A percentile compares a stretch with the other conserved stretches of the same genome.
Conservation (phyloP, 2,329 filamentous ascomycete species). For the Colletotrichum tofieldiae region DNA sequence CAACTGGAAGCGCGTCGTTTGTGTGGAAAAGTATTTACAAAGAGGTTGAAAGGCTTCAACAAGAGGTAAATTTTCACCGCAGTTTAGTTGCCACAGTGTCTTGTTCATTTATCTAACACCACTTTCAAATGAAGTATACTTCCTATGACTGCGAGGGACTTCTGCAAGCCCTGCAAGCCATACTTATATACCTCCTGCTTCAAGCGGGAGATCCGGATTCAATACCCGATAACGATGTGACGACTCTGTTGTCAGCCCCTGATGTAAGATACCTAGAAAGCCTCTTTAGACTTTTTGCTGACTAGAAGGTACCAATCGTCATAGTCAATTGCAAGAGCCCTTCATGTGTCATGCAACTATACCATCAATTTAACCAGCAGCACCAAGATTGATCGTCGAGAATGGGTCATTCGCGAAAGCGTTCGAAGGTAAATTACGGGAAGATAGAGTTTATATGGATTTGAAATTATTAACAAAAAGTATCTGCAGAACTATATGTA, state of each 20-base stretch:
- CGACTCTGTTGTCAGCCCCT: neutral
- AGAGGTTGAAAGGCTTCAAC: slow-evolving; percentile 36
- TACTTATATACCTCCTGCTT: slow-evolving; percentile 24
- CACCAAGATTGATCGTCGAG: slow-evolving; percentile 7
- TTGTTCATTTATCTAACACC: neutral
- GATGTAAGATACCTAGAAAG: slow-evolving; percentile 5
- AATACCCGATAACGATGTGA: slow-evolving; percentile 12
- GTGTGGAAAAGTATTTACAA: slow-evolving; percentile 48
- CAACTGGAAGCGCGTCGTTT: slow-evolving; percentile 43
- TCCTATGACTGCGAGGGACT: slow-evolving; percentile 18
- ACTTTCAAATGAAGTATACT: neutral
- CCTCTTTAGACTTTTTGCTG: neutral
- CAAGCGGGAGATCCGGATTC: slow-evolving; percentile 28
- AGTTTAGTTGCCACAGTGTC: neutral
- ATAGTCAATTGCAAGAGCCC: slow-evolving; percentile 13
- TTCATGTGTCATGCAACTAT: slow-evolving; percentile 8
- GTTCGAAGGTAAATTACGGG: neutral
- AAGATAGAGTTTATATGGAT: neutral
- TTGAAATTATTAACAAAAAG: neutral
- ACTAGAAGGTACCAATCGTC: neutral
- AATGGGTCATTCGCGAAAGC: slow-evolving; percentile 30
- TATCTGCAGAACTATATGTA: slow-evolving; percentile 9
- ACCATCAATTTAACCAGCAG: slow-evolving; percentile 5
- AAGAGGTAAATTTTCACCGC: slow-evolving; percentile 3
- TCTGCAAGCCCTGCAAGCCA: slow-evolving; percentile 17